Evolutionary conservation across 2,329 filamentous ascomycete species (phyloP).

Genomic region (Paecilomyces sp.): DNA sequence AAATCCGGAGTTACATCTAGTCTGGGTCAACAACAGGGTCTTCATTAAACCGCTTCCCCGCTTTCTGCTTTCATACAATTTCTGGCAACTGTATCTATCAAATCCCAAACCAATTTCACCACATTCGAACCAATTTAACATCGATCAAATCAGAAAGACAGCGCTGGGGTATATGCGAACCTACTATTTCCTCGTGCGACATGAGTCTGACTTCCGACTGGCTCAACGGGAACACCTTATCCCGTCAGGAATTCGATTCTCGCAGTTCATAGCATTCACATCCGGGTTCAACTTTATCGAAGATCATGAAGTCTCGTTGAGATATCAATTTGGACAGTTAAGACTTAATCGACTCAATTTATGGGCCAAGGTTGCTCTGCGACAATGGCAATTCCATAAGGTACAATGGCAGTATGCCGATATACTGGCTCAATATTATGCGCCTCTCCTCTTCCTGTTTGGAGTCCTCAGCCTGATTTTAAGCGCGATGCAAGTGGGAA

Average conservation of each 20-base stretch:
- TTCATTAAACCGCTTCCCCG: neutral
- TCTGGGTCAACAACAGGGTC: neutral
- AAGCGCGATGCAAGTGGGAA: neutral
- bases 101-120: neutral
- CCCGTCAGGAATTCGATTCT: neutral
- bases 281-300: neutral
- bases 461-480: neutral
- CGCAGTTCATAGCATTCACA: neutral
- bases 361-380: neutral
- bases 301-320: neutral
- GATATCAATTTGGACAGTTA: neutral
- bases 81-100: neutral
- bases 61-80: neutral
- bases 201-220: neutral
- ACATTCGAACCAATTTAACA: neutral
- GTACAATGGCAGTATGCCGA: neutral
- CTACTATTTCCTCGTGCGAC: neutral
- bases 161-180: neutral
- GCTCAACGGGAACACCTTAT: neutral
- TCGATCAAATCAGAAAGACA: neutral
- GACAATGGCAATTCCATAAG: neutral
- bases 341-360: neutral
- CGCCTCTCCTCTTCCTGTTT: neutral
- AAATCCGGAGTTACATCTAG: neutral
- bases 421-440: neutral